Percentiles rank a stretch among this genome's conserved stretches.
Conservation (phyloP, 495 filamentous ascomycete species). For the Aspergillus coremiiformis region DNA sequence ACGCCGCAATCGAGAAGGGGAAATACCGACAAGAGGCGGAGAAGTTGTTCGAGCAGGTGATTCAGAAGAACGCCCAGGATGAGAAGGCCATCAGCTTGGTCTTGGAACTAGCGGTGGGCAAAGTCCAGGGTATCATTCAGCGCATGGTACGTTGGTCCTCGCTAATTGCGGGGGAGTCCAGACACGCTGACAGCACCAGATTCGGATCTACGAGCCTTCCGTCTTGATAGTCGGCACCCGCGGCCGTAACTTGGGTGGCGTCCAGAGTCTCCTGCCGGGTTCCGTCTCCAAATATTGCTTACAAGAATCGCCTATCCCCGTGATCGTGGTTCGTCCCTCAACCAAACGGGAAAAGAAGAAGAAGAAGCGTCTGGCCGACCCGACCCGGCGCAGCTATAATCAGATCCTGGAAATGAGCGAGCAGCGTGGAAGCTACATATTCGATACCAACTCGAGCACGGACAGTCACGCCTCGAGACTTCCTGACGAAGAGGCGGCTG, state of each 20-base stretch:
- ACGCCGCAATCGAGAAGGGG: constrained; percentile 58
- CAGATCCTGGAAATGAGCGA: constrained; percentile 63
- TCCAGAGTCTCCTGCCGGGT: constrained; percentile 84
- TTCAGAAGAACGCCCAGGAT: constrained; percentile 67
- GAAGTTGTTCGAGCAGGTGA: constrained; percentile 66
- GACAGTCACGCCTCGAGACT: constrained; percentile 33
- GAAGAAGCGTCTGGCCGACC: constrained; percentile 74
- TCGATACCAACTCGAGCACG: constrained; percentile 44
- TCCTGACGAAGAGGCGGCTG: constrained; percentile 60
- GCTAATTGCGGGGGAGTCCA: not conserved
- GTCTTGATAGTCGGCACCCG: constrained; percentile 93
- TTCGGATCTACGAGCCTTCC: constrained; percentile 87
- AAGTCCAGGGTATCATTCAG: constrained; percentile 87
- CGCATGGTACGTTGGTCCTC: constrained; percentile 60
- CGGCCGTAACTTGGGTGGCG: constrained; percentile 76
- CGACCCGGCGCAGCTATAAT: constrained; percentile 68
- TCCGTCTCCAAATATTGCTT: constrained; percentile 96
- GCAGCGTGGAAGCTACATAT: constrained; percentile 44
- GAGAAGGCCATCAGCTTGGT: constrained; percentile 83
- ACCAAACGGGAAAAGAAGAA: constrained; percentile 91
- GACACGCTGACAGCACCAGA: constrained; percentile 44
- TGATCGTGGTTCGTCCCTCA: constrained; percentile 87
- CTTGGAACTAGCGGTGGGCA: constrained; percentile 85
- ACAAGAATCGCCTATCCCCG: constrained; percentile 93
- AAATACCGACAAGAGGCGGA: constrained; percentile 76